Evolutionary conservation across 2,329 filamentous ascomycete genomes (phyloP), one percentile per base, ranked within the genome.

Genomic region (Penicillium expansum): DNA sequence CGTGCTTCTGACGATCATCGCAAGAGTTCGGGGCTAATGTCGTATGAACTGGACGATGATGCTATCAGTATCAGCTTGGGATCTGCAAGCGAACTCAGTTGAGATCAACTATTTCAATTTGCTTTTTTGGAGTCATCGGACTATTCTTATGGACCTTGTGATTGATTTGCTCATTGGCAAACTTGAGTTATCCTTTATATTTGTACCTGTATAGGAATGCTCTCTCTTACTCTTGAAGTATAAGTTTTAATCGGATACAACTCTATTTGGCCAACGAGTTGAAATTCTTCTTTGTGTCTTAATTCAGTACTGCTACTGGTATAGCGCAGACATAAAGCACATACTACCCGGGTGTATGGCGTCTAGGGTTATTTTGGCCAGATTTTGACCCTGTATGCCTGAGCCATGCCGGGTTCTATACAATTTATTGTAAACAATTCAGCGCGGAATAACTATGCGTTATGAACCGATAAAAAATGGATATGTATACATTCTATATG

Each of bases 11-110:
- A 16, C 5, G n/a, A 38, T 37, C 4, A 16, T 33, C 37, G 35
- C 9, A 2, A 37, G 5, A 18, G 27, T 18, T 22, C 48, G 5
- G 42, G n/a, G 4, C 29, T 57, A 13, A 38, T 47, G 32, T 38
- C 41, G 1, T 56, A 56, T 39, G 54, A 56, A 37, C 8, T 50
- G 10, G 52, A 52, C n/a, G 52, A 51, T 49, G 59, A 51, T 13
- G 49, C 50, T 33, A 47, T 63, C 27, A 44, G 52, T 24, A 44
- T 55, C 18, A 53, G 48, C 30, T 33, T 57, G 30, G 56, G 48
- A 20, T 56, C 56, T 29, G 27, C 47, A 52, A 56, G 54, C 30
- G 56, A 57, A 27, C 27, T 48, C 27, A 56, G 41, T 37, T 57
- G 35, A 52, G 22, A 20, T 39, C 13, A 41, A 27, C 39, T 13